Base-by-base conservation (phyloP, 2,329 filamentous ascomycete genomes). In the Penicillium sp. region DNA sequence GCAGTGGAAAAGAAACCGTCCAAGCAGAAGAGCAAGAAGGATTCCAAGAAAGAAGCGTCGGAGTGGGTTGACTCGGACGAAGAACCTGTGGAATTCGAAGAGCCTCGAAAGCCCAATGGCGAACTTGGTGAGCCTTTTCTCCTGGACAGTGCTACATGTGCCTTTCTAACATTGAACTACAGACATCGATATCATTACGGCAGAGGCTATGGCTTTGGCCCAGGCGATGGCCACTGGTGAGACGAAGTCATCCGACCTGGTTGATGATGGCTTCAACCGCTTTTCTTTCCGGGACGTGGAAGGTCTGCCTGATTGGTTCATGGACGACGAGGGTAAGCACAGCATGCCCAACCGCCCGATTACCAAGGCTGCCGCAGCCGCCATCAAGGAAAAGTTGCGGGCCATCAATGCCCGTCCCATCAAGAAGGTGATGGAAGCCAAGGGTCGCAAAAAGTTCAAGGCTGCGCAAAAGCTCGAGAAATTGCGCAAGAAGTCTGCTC, bases 161-260 rank as follows among this genome's bases (percentile, higher is more conserved):
- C 26, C 13, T 13, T 53, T 49, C 64, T 68, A 60, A 68, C 58
- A 49, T 26, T 5, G 17, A 26, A 33, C 15, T 48, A 69, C 73
- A 81, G 92, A 97, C 68, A 96, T 99, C 74, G 91, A 97, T 70
- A 97, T 99, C 66, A 96, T 97, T 67, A 99, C 94, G n/a, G 94
- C 91, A 4, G 94, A 99, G 78, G 94, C 95, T 58, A 99, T 99
- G 94, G 95, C 93, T 0, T 82, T 99, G 13, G 95, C 94, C 0
- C 94, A 97, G 60, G 84, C 91, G 67, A 86, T 99, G 52, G 94
- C 92, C 3, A 91, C 88, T 0, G 93, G 93, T 37, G 83, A 93
- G 68, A 92, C 88, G 72, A 89, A 87, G 0, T 88, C 84, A 39
- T 75, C 88, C 49, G 90, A 97, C 62, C 78, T 96, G 4, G 78